Percentiles rank a stretch among this genome's conserved stretches.
These are phyloP conservation scores for Xerocomus potaroensis DNA, from an alignment of 768 basidiomycete genomes.

Conservation along the genomic window DNA sequence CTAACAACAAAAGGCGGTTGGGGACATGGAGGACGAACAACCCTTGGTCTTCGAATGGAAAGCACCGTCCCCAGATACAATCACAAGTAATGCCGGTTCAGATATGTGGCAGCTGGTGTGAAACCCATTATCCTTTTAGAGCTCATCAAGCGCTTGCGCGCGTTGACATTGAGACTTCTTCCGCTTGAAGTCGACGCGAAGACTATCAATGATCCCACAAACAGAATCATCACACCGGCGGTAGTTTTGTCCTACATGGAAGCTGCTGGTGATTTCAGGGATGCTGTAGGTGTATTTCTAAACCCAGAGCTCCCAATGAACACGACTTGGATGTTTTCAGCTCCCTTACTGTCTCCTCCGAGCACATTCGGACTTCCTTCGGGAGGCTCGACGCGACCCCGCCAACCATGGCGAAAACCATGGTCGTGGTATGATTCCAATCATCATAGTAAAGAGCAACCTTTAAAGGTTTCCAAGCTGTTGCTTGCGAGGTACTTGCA, in stretches of 20 bases:
- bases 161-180: constrained; percentile 68
- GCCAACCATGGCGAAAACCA: constrained; percentile 86
- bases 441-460: not conserved
- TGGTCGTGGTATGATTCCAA: constrained; percentile 55
- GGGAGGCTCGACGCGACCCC: constrained; percentile 75
- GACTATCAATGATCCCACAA: constrained; percentile 69
- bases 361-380: constrained; percentile 75
- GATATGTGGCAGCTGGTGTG: not conserved
- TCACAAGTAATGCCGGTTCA: constrained; percentile 58
- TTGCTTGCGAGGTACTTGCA: constrained; percentile 82
- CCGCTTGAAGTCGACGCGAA: constrained; percentile 74
- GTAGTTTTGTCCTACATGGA: constrained; percentile 73
- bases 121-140: constrained; percentile 39
- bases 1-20: constrained; percentile 24
- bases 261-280: constrained; percentile 84
- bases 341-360: constrained; percentile 79
- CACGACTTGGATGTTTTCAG: constrained; percentile 33
- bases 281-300: constrained; percentile 54
- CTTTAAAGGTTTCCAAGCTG: constrained; percentile 41
- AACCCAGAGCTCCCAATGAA: not conserved
- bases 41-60: constrained; percentile 40
- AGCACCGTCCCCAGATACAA: constrained; percentile 62
- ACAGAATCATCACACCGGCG: constrained; percentile 75
- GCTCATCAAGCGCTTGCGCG: constrained; percentile 74
- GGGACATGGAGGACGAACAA: constrained; percentile 34